Base-by-base conservation (phyloP, 208 protist species). In the Tetramitus jugosus region DNA sequence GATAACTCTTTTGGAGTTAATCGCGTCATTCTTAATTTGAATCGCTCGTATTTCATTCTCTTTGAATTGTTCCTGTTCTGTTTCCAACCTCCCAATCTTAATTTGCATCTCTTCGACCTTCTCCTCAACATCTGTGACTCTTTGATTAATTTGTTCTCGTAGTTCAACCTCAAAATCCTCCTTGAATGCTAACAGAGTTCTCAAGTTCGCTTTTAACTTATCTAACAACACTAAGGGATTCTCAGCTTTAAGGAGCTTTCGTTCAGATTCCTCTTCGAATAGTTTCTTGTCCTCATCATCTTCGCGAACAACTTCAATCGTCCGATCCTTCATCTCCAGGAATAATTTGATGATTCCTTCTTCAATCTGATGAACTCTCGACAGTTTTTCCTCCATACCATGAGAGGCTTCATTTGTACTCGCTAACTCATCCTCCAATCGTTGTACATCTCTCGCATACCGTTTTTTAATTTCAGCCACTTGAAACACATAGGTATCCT, bases 151-250 rank as follows among this genome's bases (percentile, higher is more conserved):
- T 46, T 67, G 72, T 35, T 67, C 61, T 67, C 60, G 52, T 31
- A 77, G 43, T 46, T 77, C 72, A 31, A 60, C 60, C 10, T 77
- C 72, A 35, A 52, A 77, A n/a, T 77, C 72, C 2, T 77, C 72
- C 33, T 77, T 64, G 49, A 77, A 77, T 31, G 37, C 56, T 2
- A 68, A 23, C 23, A 77, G 35, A 29, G 72, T 68, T 29, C 72
- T 6, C 14, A 77, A 23, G 26, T 77, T 68, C 10, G 72, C 72
- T 33, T 67, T 64, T 33, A 77, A 49, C 49, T 40, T 42, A 33
- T 77, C 72, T 20, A 77, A 33, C 33, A 77, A 35, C 0, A 77
- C 72, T 0, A 77, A 35, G 6, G 72, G 72, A 33, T 60, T 77
- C 26, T 77, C 72, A 35, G 26, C 49, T 13, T 49, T 71, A 0